Evolutionary conservation across 1,139 yeast genomes (phyloP), one percentile per base, ranked within the genome.

Genomic region (Candida tropicalis): DNA sequence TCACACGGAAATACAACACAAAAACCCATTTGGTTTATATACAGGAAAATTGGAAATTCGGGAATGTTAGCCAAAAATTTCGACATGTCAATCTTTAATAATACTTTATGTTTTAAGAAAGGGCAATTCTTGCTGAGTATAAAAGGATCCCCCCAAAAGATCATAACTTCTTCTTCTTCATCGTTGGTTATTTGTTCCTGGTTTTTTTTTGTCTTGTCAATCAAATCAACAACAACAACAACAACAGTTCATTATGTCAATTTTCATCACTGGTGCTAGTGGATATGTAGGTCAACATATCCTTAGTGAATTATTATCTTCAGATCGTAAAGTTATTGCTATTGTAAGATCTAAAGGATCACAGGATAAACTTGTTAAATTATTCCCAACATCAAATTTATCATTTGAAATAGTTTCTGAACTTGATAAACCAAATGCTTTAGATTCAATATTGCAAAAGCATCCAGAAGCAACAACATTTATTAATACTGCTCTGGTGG

Each of bases 351-450:
- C 79, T 2, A 66, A 66, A 37, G 65, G 57, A 1, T 78, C 78
- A 56, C 84, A 81, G 10, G 76, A 74, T 17, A 53, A 60, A 4
- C 54, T 75, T 46, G 54, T 63, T 47, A 51, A 62, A 29, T 63
- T 63, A 51, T 41, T 39, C 23, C n/a, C 17, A 15, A 12, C 61
- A 35, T 50, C 56, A 13, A 59, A 66, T 18, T 63, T 79, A 48
- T 47, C 64, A 29, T 71, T 70, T 51, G 84, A 67, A 45, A 58
- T 79, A 24, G 84, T 82, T n/a, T 84, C 81, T 47, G 70, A 82
- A 46, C 63, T 67, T 7, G 63, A 60, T 3, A 59, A 57, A 4
- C 66, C 62, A 4, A 68, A 66, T 32, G 82, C 84, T 0, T 81
- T 82, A 47, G 81, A 80, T 53, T 61, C 65, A n/a, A 75, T 73